Percentiles rank a stretch among this genome's conserved stretches.
Conservation (phyloP, 805 yeast species). For the Jamesozyma gamospora region DNA sequence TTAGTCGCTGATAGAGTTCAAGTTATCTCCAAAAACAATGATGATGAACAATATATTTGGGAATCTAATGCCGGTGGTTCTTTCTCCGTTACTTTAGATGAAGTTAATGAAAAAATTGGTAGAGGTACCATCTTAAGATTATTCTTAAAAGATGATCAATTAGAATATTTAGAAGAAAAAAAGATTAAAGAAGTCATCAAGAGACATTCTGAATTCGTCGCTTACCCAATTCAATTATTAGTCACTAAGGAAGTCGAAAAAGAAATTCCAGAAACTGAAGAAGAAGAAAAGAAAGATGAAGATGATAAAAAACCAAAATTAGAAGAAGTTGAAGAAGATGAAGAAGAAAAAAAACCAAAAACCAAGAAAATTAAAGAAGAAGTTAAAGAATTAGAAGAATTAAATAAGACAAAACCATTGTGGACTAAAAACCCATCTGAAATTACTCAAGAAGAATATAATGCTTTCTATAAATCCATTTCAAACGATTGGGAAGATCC, state of each 20-base stretch:
- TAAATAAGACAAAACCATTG: constrained; percentile 96
- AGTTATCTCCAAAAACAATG: constrained; percentile 96
- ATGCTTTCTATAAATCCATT: constrained; percentile 97
- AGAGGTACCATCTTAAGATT: constrained; percentile 96
- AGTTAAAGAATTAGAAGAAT: constrained; percentile 94
- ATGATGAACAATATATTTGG: constrained; percentile 99
- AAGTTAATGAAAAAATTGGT: constrained; percentile 69
- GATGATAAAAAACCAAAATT: constrained; percentile 56
- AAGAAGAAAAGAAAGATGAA: constrained; percentile 27
- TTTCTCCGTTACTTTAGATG: constrained; percentile 91
- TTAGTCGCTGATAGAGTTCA: constrained; percentile 98
- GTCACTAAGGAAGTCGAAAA: constrained; percentile 98
- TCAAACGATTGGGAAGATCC: constrained; percentile 99
- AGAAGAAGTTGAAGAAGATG: constrained; percentile 64
- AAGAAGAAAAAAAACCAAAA: constrained; percentile 62
- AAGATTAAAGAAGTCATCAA: constrained; percentile 98
- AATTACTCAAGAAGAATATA: constrained; percentile 95
- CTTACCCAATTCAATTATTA: constrained; percentile 97
- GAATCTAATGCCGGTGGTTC: constrained; percentile 99
- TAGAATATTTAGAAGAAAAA: constrained; percentile 98
- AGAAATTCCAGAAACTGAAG: constrained; percentile 72
- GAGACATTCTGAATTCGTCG: constrained; percentile 98
- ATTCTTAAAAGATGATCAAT: constrained; percentile 97
- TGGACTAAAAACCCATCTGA: constrained; percentile 99
- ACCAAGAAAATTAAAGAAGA: constrained; percentile 84